Conservation (phyloP, 2,329 filamentous ascomycete species). For the Monosporascus sp. region DNA sequence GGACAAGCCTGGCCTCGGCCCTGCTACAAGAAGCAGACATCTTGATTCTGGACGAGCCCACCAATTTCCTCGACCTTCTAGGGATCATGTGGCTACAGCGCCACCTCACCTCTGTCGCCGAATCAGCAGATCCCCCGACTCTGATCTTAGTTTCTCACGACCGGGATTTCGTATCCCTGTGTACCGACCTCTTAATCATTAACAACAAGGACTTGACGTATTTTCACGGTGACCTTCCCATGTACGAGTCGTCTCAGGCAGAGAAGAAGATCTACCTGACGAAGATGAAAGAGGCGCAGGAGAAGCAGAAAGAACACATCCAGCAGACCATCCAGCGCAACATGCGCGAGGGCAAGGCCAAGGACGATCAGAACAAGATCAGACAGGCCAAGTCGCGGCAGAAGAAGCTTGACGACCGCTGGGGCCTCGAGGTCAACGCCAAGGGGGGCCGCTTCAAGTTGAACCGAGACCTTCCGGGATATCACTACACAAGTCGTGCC, state of each 20-base stretch:
- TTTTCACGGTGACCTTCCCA: conserved; percentile 68
- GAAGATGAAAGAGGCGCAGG: conserved; percentile 76
- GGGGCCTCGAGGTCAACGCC: conserved; percentile 68
- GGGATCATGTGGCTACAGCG: conserved; percentile 81
- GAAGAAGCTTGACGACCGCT: conserved; percentile 77
- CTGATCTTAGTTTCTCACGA: conserved; percentile 81
- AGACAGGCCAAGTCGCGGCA: conserved; percentile 80
- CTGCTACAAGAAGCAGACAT: conserved; percentile 71
- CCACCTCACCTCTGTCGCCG: conserved; percentile 56
- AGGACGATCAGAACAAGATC: conserved; percentile 78
- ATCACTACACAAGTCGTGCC: conserved; percentile 49
- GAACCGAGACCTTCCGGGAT: conserved; percentile 66
- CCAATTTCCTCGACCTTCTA: conserved; percentile 77
- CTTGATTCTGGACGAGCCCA: conserved; percentile 79
- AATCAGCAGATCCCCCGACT: conserved; percentile 52
- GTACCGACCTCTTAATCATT: conserved; percentile 72
- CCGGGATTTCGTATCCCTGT: conserved; percentile 70
- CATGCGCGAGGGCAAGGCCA: conserved; percentile 67
- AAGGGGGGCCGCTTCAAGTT: conserved; percentile 75
- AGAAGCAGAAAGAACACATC: conserved; percentile 74
- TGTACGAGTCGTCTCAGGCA: conserved; percentile 63
- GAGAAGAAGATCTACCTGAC: conserved; percentile 63
- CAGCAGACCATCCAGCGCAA: conserved; percentile 72
- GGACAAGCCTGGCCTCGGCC: conserved; percentile 57
- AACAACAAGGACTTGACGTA: conserved; percentile 66